These are phyloP conservation scores for Diaporthe destruens DNA, from an alignment of 2,329 filamentous ascomycete species.

Conservation along the genomic window DNA sequence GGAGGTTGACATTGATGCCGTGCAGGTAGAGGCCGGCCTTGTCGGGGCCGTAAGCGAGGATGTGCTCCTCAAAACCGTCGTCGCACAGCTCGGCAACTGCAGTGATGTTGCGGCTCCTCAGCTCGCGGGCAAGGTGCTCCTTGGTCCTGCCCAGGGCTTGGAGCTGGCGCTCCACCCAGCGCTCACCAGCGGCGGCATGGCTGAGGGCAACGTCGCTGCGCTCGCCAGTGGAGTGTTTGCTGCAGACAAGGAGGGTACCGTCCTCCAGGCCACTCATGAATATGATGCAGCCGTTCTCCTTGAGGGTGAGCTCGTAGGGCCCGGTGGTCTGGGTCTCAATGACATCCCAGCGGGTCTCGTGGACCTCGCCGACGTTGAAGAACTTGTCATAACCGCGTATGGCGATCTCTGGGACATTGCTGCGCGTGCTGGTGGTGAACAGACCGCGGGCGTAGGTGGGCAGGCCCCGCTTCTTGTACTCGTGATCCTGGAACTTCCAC, in stretches of 20 bases:
- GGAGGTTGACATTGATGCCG: conserved; percentile 95
- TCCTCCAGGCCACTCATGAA: conserved; percentile 94
- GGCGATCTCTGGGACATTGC: conserved; percentile 80
- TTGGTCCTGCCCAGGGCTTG: conserved; percentile 81
- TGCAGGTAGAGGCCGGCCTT: conserved; percentile 93
- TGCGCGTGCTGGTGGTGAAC: conserved; percentile 82
- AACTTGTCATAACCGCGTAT: conserved; percentile 98
- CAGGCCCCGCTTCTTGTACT: conserved; percentile 89
- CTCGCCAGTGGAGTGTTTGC: conserved; percentile 94
- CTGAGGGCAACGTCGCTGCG: conserved; percentile 79
- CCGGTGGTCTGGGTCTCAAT: conserved; percentile 82
- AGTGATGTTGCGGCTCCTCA: conserved; percentile 87
- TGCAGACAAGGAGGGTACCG: conserved; percentile 92
- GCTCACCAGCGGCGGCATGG: conserved; percentile 87
- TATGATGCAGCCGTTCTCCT: conserved; percentile 99
- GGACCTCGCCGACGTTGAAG: conserved; percentile 91
- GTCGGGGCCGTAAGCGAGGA: conserved; percentile 86
- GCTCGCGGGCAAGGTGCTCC: conserved; percentile 79
- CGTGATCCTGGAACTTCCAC: conserved; percentile 95
- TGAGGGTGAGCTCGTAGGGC: conserved; percentile 95
- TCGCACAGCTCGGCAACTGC: conserved; percentile 97
- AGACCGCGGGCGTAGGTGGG: conserved; percentile 94
- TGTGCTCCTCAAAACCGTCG: conserved; percentile 96
- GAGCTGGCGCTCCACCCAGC: conserved; percentile 85
- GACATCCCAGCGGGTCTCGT: conserved; percentile 84